These are phyloP conservation scores for Russula ochroleuca DNA, from an alignment of 768 basidiomycete genomes.

Conservation along the genomic window DNA sequence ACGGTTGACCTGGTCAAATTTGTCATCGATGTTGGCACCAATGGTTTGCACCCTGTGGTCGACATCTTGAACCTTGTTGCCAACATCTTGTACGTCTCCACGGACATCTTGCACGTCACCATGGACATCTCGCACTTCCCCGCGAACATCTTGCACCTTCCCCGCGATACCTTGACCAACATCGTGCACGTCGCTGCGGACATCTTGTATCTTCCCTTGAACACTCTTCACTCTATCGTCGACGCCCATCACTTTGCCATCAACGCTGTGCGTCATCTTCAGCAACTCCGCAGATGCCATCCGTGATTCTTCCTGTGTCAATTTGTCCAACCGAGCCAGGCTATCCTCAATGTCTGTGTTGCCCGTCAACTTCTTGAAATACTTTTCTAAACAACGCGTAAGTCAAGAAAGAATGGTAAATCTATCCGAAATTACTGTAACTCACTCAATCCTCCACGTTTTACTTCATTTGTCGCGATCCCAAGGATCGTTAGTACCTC, in stretches of 20 bases:
- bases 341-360: neutral
- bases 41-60: no score
- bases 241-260: neutral
- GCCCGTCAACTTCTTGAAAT: neutral
- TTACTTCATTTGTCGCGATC: neutral
- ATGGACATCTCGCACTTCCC: neutral
- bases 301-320: neutral
- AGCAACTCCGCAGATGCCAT: neutral
- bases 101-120: neutral
- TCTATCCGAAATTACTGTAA: no score
- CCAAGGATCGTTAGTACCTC: neutral
- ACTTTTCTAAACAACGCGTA: neutral
- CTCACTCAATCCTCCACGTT: conserved; percentile 8
- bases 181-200: neutral
- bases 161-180: neutral
- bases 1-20: no score
- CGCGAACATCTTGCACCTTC: neutral
- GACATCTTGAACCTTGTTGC: neutral
- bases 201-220: neutral
- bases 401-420: neutral
- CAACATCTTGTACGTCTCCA: neutral
- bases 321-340: neutral
- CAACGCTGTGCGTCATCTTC: neutral
- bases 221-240: neutral
- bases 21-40: no score